Conservation (phyloP, 352 stramenopile genomes). For the Lagenidium giganteum region DNA sequence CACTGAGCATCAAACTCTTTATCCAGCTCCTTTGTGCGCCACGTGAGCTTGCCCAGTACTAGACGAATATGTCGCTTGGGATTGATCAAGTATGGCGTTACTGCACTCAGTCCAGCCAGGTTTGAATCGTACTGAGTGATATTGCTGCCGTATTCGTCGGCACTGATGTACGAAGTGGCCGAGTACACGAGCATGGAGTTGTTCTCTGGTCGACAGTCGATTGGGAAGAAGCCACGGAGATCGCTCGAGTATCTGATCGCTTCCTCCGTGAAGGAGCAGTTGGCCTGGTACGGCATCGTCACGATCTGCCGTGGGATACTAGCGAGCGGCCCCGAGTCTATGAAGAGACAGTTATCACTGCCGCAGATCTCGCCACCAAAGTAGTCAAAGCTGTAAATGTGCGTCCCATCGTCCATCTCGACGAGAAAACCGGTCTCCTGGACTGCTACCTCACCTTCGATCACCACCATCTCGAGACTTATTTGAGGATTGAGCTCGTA, state of each 20-base stretch:
- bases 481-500: conserved; percentile 14
- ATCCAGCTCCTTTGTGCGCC: conserved; percentile 1
- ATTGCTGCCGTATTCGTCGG: conserved; percentile 23
- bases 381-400: too few relatives aligned
- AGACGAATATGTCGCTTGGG: conserved; percentile 4
- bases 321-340: conserved; percentile 26
- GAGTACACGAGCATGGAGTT: conserved; percentile 32
- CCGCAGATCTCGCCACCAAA: conserved; percentile 28
- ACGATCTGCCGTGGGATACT: conserved; percentile 32
- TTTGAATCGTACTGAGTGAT: conserved; percentile 6
- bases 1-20: conserved; percentile 4
- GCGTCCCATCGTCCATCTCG: too few relatives aligned
- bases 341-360: conserved; percentile 29
- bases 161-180: conserved; percentile 39
- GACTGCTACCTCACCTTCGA: neutral
- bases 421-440: too few relatives aligned
- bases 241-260: conserved; percentile 34
- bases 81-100: neutral
- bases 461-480: conserved; percentile 4
- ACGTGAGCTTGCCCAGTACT: conserved; percentile 10
- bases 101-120: neutral
- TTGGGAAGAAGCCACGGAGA: conserved; percentile 31
- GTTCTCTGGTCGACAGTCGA: conserved; percentile 14
- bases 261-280: conserved; percentile 21
- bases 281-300: conserved; percentile 31